Percentiles rank a stretch among this genome's conserved stretches.
Conservation (phyloP, 257 asterid species). For the Forsythia suspensa region DNA sequence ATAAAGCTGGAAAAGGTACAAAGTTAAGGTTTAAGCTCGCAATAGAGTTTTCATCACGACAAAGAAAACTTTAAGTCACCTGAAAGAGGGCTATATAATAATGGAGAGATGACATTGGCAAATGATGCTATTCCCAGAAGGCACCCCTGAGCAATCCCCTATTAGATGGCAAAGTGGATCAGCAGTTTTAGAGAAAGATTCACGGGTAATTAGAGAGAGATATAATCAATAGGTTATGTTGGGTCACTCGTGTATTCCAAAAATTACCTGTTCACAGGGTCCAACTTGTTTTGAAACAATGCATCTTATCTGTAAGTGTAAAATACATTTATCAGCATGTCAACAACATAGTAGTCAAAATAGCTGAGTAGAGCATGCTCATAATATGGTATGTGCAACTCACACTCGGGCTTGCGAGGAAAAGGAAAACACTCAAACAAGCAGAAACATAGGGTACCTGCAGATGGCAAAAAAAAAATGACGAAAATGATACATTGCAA, state of each 20-base stretch:
- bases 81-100: constrained; percentile 78
- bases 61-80: constrained; percentile 33
- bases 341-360: neutral
- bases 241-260: neutral
- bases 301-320: constrained; percentile 64
- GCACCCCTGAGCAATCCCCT: constrained; percentile 89
- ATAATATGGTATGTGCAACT: constrained; percentile 30
- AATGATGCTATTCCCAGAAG: constrained; percentile 67
- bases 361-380: neutral
- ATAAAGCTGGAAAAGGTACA: constrained; percentile 46
- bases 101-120: constrained; percentile 66
- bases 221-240: no score
- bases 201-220: neutral
- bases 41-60: neutral
- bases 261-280: constrained; percentile 70
- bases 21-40: neutral
- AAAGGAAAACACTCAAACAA: constrained; percentile 45
- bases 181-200: neutral
- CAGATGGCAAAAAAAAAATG: neutral
- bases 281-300: constrained; percentile 81
- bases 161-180: neutral
- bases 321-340: neutral
- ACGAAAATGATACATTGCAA: neutral
- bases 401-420: constrained; percentile 77
- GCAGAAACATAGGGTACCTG: constrained; percentile 85